These are phyloP conservation scores for Cucurbita ficifolia DNA, from an alignment of 306 rosid species.

Conservation along the genomic window DNA sequence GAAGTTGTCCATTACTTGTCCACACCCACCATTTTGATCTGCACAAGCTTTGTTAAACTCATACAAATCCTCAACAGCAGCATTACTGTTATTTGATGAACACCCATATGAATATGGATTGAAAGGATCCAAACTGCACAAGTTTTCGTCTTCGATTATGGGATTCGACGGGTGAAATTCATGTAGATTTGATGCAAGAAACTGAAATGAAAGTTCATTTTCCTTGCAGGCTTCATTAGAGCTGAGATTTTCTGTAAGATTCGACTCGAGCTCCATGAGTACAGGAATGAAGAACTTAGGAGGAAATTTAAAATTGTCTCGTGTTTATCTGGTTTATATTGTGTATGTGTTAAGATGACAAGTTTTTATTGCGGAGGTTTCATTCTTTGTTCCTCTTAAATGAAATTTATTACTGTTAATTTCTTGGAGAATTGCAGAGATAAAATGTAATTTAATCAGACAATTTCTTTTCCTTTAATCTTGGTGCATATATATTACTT, in stretches of 20 bases:
- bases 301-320: not conserved
- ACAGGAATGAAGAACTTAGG: slow-evolving; percentile 18
- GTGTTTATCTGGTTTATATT: not conserved
- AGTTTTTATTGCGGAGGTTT: slow-evolving; percentile 18
- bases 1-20: slow-evolving; percentile 44
- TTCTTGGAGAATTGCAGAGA: not conserved
- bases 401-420: not conserved
- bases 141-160: slow-evolving; percentile 22
- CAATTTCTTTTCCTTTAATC: not conserved
- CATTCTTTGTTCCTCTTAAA: slow-evolving; percentile 2
- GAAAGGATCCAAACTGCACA: slow-evolving; percentile 24
- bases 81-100: slow-evolving; percentile 9
- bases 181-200: slow-evolving; percentile 40
- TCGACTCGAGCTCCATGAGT: slow-evolving; percentile 40
- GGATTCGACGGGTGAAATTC: slow-evolving; percentile 55
- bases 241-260: slow-evolving; percentile 21
- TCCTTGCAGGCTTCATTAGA: slow-evolving; percentile 26
- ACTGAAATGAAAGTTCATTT: slow-evolving; percentile 28
- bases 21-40: slow-evolving; percentile 20
- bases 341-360: not conserved
- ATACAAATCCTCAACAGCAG: slow-evolving; percentile 13
- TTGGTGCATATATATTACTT: not conserved
- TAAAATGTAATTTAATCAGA: not conserved
- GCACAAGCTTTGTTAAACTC: slow-evolving; percentile 36
- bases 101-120: slow-evolving; percentile 14